These are phyloP conservation scores for Chlorociboria aeruginascens DNA, from an alignment of 495 filamentous ascomycete species.

Conservation along the genomic window DNA sequence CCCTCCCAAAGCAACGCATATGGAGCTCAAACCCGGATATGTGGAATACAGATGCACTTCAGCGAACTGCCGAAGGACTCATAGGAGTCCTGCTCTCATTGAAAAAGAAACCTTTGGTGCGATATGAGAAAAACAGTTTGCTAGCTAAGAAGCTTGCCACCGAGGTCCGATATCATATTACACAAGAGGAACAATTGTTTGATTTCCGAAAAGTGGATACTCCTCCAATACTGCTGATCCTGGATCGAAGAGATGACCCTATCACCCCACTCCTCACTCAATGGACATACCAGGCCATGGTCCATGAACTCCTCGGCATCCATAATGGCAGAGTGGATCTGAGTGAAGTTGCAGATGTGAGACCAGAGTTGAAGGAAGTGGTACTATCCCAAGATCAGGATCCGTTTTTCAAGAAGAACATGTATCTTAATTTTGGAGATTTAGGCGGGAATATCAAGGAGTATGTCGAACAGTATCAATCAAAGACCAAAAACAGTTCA, in stretches of 20 bases:
- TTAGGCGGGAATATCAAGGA: constrained; percentile 96
- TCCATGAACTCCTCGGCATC: constrained; percentile 90
- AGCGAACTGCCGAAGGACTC: constrained; percentile 75
- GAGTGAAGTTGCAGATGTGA: constrained; percentile 73
- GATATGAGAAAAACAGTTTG: constrained; percentile 86
- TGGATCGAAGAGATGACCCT: constrained; percentile 90
- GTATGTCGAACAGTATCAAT: constrained; percentile 95
- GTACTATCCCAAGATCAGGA: constrained; percentile 95
- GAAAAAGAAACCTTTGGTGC: constrained; percentile 92
- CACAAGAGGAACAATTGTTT: constrained; percentile 93
- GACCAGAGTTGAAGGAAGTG: constrained; percentile 88
- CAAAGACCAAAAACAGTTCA: constrained; percentile 81
- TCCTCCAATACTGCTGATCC: constrained; percentile 77
- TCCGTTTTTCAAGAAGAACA: constrained; percentile 99
- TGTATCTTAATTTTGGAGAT: constrained; percentile 98
- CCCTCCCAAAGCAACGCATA: constrained; percentile 61
- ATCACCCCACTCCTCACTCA: constrained; percentile 92
- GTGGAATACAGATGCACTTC: constrained; percentile 82
- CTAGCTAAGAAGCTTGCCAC: constrained; percentile 86
- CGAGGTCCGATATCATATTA: constrained; percentile 83
- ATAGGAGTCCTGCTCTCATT: constrained; percentile 70
- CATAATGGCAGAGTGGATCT: constrained; percentile 85
- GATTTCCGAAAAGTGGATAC: constrained; percentile 95
- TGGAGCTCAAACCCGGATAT: constrained; percentile 71
- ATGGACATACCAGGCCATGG: constrained; percentile 99